Percentiles rank a stretch among this genome's conserved stretches.
These are phyloP conservation scores for Pyrenochaeta sp. DNA, from an alignment of 2,329 filamentous ascomycete species.

Conservation along the genomic window DNA sequence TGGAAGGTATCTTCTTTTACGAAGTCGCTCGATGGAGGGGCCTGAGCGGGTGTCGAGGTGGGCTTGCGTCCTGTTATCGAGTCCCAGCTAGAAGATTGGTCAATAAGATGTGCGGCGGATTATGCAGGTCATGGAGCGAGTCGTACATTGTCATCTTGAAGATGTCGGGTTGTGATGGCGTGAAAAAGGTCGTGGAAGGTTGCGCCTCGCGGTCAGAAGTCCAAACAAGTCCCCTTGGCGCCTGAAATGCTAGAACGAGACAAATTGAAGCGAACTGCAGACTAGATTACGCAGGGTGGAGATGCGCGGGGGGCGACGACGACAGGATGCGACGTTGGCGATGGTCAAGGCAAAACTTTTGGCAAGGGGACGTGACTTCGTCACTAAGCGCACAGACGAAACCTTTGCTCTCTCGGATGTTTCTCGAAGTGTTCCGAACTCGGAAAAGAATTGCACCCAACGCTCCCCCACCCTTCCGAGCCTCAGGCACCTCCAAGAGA, in stretches of 20 bases:
- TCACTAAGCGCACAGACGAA: constrained; percentile 28
- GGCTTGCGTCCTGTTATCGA: constrained; percentile 68
- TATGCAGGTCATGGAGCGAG: not conserved
- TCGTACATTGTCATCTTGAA: constrained; percentile 49
- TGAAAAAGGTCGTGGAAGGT: constrained; percentile 19
- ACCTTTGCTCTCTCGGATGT: not conserved
- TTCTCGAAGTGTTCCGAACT: constrained; percentile 41
- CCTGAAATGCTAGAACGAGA: constrained; percentile 25
- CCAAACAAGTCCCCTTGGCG: constrained; percentile 24
- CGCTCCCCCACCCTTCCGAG: constrained; percentile 9
- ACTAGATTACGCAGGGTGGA: constrained; percentile 13
- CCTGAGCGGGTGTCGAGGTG: constrained; percentile 54
- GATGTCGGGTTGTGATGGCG: constrained; percentile 20
- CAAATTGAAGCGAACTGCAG: constrained; percentile 10
- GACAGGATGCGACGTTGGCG: constrained; percentile 22
- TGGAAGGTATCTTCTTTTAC: constrained; percentile 59
- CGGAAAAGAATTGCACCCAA: constrained; percentile 31
- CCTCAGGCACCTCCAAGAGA: not conserved
- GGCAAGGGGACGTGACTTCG: constrained; percentile 34
- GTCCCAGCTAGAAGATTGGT: constrained; percentile 55
- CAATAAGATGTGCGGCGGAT: constrained; percentile 4
- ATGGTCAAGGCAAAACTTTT: constrained; percentile 44
- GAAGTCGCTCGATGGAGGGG: constrained; percentile 22
- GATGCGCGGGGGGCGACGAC: constrained; percentile 42
- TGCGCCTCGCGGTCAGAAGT: constrained; percentile 31